These are phyloP conservation scores for Cydonia oblonga DNA, from an alignment of 331 rosid genomes.

Conservation along the genomic window DNA sequence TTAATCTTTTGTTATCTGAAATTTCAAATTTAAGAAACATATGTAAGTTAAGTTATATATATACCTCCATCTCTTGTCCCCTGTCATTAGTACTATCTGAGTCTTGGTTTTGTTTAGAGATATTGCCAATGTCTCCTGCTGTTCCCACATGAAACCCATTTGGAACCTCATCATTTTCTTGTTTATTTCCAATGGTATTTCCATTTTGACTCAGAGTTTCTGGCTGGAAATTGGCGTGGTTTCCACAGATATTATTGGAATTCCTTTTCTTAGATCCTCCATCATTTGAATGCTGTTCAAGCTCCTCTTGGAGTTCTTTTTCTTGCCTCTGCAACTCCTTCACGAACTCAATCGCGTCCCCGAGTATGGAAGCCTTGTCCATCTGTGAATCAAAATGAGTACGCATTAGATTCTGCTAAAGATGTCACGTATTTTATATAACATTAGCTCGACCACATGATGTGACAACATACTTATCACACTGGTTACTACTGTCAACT, in stretches of 20 bases:
- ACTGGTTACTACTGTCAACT: neutral
- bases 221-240: constrained; percentile 20
- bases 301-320: constrained; percentile 72
- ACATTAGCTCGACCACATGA: neutral
- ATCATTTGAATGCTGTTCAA: constrained; percentile 44
- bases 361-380: constrained; percentile 83
- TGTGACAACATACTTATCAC: neutral
- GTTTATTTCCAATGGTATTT: constrained; percentile 10
- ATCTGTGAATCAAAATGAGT: constrained; percentile 26
- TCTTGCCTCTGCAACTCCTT: constrained; percentile 65
- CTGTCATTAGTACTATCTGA: constrained; percentile 33
- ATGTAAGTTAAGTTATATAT: neutral
- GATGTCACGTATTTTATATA: neutral
- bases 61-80: constrained; percentile 67
- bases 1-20: too few relatives aligned
- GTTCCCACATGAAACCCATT: constrained; percentile 32
- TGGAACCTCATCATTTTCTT: constrained; percentile 27
- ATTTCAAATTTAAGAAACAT: too few relatives aligned
- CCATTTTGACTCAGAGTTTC: constrained; percentile 26
- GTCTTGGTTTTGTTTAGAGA: constrained; percentile 41
- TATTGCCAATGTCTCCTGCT: constrained; percentile 20
- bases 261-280: constrained; percentile 24
- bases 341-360: constrained; percentile 79
- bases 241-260: neutral
- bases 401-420: neutral